Conservation (phyloP, 495 filamentous ascomycete genomes). For the Penicillium lividum region DNA sequence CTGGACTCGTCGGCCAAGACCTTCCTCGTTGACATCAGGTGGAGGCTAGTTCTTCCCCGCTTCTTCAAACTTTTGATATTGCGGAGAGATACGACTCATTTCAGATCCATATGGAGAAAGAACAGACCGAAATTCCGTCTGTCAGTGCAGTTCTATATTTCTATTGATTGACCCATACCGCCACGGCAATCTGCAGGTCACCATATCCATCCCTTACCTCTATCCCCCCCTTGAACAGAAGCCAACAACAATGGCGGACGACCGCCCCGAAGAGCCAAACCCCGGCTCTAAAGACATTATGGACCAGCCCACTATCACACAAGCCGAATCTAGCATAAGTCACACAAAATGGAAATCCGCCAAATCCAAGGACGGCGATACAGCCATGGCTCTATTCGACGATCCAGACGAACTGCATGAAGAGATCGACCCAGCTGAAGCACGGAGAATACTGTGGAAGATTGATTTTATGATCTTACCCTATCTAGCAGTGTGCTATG, state of each 20-base stretch:
- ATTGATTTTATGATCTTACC: constrained; percentile 55
- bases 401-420: constrained; percentile 46
- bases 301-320: constrained; percentile 26
- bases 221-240: not conserved
- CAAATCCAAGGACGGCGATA: constrained; percentile 42
- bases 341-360: constrained; percentile 31
- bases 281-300: constrained; percentile 27
- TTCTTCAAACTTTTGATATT: constrained; percentile 11
- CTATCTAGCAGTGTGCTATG: constrained; percentile 58
- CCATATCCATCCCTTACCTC: not conserved
- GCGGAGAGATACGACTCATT: constrained; percentile 9
- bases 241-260: constrained; percentile 15
- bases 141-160: not conserved
- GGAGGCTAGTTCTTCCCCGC: constrained; percentile 18
- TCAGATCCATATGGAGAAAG: not conserved
- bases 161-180: not conserved
- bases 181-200: not conserved
- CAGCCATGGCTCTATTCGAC: constrained; percentile 47
- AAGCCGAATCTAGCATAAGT: constrained; percentile 28
- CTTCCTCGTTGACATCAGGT: constrained; percentile 10
- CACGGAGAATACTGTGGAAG: constrained; percentile 51
- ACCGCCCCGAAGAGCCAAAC: constrained; percentile 10
- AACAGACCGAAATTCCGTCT: not conserved
- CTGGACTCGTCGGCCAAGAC: constrained; percentile 21
- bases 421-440: constrained; percentile 49